phyloP scores from a whole-genome alignment of 2,329 filamentous ascomycete genomes.

The Epichloe brachyelytri region DNA sequence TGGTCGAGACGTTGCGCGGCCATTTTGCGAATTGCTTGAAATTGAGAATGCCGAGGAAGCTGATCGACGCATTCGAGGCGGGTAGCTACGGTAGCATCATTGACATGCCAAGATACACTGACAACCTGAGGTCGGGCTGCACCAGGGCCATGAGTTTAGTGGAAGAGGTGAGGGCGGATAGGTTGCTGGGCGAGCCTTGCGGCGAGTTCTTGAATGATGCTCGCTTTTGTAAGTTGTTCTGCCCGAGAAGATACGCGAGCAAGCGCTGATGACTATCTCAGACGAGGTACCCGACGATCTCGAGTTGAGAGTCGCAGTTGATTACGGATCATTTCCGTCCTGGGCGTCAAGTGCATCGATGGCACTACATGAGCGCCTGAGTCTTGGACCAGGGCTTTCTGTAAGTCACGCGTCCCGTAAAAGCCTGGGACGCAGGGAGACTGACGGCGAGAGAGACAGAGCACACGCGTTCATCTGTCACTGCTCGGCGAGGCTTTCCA shows the following conservation, averaged over 20 bases:
- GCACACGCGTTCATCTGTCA: conserved; percentile 33
- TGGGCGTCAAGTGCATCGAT: conserved; percentile 26
- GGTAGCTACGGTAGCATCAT: conserved; percentile 39
- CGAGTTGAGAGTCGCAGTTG: conserved; percentile 30
- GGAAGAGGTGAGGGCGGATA: conserved; percentile 34
- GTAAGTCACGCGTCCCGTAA: conserved; percentile 22
- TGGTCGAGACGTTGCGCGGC: conserved; percentile 29
- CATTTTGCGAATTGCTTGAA: conserved; percentile 35
- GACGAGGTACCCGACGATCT: conserved; percentile 28
- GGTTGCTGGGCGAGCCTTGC: conserved; percentile 27
- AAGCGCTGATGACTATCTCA: conserved; percentile 9
- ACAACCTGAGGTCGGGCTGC: conserved; percentile 33
- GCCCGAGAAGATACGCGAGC: accelerated
- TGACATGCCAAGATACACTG: conserved; percentile 31
- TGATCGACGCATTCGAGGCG: conserved; percentile 34
- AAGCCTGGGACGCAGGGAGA: not conserved
- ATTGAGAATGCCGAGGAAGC: conserved; percentile 28
- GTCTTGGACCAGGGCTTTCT: conserved; percentile 38
- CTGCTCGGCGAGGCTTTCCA: conserved; percentile 39
- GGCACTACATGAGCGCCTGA: conserved; percentile 30
- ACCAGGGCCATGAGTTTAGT: conserved; percentile 39
- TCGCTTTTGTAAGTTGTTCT: conserved; percentile 30
- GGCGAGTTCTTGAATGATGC: conserved; percentile 30
- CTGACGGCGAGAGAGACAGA: conserved; percentile 21
- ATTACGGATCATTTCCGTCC: conserved; percentile 39